Evolutionary conservation across 371 early-diverging fungal species (phyloP).

Genomic region (Mucor mucedo): DNA sequence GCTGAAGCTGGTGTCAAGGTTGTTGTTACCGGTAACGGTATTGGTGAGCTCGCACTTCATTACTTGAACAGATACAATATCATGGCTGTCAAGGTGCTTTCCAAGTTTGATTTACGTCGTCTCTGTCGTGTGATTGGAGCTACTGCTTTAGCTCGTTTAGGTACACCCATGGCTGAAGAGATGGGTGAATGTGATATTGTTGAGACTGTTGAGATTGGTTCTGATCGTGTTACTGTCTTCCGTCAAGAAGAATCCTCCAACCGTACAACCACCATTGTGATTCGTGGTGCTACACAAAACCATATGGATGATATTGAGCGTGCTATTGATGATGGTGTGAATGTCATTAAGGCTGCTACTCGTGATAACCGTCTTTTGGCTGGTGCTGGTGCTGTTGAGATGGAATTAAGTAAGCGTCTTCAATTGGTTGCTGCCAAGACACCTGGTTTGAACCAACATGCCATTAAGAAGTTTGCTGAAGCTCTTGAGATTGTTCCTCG

Average conservation of each 20-base stretch:
- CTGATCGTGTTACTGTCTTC: slow-evolving; percentile 96
- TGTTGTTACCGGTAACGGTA: slow-evolving; percentile 86
- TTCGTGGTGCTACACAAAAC: slow-evolving; percentile 98
- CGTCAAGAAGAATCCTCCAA: slow-evolving; percentile 84
- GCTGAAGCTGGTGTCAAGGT: slow-evolving; percentile 94
- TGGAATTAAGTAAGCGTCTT: slow-evolving; percentile 86
- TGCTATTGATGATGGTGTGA: slow-evolving; percentile 98
- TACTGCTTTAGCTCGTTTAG: slow-evolving; percentile 90
- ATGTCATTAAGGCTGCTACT: slow-evolving; percentile 92
- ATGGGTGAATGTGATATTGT: slow-evolving; percentile 97
- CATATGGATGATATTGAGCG: slow-evolving; percentile 97
- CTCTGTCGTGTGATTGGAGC: slow-evolving; percentile 94
- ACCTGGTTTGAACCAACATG: slow-evolving; percentile 94
- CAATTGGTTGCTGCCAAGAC: slow-evolving; percentile 82
- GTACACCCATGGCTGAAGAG: slow-evolving; percentile 95
- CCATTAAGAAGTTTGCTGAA: slow-evolving; percentile 96
- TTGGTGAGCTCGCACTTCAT: slow-evolving; percentile 95
- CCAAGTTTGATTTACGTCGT: slow-evolving; percentile 96
- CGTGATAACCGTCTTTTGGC: slow-evolving; percentile 88
- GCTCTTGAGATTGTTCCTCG: slow-evolving; percentile 95
- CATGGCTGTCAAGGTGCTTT: slow-evolving; percentile 88
- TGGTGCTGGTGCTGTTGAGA: slow-evolving; percentile 97
- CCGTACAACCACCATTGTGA: slow-evolving; percentile 93
- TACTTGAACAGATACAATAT: slow-evolving; percentile 92
- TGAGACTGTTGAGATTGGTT: slow-evolving; percentile 95